Evolutionary conservation across 768 basidiomycete genomes (phyloP).

Genomic region (Dentipellis sp.): DNA sequence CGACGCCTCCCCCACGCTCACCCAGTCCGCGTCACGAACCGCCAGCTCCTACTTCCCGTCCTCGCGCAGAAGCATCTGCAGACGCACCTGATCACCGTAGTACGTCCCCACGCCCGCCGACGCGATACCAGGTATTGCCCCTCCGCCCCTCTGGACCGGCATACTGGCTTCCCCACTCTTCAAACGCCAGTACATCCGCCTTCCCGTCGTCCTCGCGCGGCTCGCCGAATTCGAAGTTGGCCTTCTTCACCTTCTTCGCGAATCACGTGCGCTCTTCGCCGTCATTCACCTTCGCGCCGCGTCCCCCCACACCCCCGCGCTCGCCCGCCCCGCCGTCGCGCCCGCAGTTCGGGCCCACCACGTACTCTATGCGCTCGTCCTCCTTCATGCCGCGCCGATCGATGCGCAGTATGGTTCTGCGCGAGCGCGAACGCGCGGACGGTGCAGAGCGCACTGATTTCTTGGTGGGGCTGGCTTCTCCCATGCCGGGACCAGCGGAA

Average conservation of each 20-base stretch:
- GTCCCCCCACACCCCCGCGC: constrained; percentile 7
- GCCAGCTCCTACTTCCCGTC: too few species aligned
- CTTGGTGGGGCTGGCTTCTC: too few species aligned
- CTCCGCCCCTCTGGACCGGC: constrained; percentile 16
- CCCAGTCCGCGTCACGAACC: constrained; percentile 4
- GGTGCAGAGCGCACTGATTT: neutral
- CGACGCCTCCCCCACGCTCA: constrained; percentile 23
- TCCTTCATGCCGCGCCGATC: neutral
- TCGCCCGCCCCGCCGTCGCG: neutral
- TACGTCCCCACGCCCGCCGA: too few species aligned
- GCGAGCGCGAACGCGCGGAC: neutral
- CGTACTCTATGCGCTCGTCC: neutral
- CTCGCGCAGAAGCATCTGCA: too few species aligned
- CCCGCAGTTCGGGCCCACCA: too few species aligned
- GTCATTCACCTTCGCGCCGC: constrained; percentile 22
- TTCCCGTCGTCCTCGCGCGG: constrained; percentile 10
- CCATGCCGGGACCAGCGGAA: too few species aligned
- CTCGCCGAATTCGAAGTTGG: constrained; percentile 5
- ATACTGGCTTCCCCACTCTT: constrained; percentile 18
- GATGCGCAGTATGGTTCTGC: neutral
- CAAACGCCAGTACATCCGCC: constrained; percentile 9
- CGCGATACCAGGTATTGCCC: too few species aligned
- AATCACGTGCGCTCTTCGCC: constrained; percentile 24
- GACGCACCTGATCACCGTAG: too few species aligned
- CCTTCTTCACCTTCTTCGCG: constrained; percentile 31